Evolutionary conservation across 352 stramenopile species (phyloP).

Genomic region (Blastocystis sp.): DNA sequence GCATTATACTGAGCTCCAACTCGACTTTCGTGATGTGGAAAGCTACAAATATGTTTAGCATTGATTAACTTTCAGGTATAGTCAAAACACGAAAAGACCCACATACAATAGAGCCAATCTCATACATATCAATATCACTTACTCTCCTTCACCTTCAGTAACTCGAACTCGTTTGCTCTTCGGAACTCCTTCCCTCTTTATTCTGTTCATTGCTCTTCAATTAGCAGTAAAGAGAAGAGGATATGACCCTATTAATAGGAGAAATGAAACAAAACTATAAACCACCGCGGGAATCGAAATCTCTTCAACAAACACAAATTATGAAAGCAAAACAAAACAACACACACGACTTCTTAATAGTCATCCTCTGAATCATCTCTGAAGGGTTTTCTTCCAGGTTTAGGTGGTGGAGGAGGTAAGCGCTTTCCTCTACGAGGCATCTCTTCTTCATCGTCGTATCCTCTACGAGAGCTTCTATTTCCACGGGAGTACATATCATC

Average conservation of each 20-base stretch:
- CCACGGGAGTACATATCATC: neutral
- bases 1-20: conserved; percentile 15
- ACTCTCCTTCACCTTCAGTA: conserved; percentile 56
- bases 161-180: neutral
- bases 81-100: neutral
- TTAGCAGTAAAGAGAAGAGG: neutral
- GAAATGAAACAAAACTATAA: neutral
- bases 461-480: neutral
- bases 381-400: conserved; percentile 12
- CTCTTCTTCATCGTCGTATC: neutral
- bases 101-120: neutral
- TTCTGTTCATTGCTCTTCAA: neutral
- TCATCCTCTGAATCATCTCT: conserved; percentile 2
- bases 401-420: conserved; percentile 1
- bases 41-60: neutral
- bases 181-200: neutral
- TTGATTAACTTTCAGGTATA: neutral
- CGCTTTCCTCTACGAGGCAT: neutral
- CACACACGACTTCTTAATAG: neutral
- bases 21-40: conserved; percentile 48
- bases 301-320: neutral
- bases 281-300: neutral
- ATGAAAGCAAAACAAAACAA: neutral
- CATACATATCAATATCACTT: neutral
- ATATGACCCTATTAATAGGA: neutral